Evolutionary conservation across 495 filamentous ascomycete genomes (phyloP).

Genomic region (Penicillium diatomitis): DNA sequence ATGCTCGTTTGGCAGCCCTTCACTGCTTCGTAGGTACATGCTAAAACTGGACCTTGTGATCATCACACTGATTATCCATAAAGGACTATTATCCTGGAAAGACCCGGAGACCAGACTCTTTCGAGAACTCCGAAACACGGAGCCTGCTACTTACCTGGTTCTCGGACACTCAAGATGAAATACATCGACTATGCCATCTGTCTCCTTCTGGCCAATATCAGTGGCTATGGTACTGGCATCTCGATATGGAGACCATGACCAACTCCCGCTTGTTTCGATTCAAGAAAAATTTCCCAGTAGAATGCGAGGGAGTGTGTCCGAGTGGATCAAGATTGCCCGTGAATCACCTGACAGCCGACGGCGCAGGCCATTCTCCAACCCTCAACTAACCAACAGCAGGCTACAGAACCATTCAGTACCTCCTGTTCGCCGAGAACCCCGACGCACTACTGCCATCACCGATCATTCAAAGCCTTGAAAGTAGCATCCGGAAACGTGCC

Average conservation of each 20-base stretch:
- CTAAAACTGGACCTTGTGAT: too few relatives aligned
- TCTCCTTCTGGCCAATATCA: conserved; percentile 22
- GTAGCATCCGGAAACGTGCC: conserved; percentile 30
- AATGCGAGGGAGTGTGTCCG: conserved; percentile 35
- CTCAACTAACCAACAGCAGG: conserved; percentile 32
- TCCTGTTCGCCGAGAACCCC: conserved; percentile 42
- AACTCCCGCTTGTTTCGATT: too few relatives aligned
- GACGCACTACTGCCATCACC: conserved; percentile 40
- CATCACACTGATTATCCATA: too few relatives aligned
- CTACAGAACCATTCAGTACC: conserved; percentile 32
- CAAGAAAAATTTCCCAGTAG: conserved; percentile 35
- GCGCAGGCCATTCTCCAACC: conserved; percentile 32
- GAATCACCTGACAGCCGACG: conserved; percentile 31
- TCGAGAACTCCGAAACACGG: too few relatives aligned
- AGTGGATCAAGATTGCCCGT: conserved; percentile 28
- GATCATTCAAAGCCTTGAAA: conserved; percentile 39
- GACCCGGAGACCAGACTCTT: too few relatives aligned
- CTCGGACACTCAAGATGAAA: conserved; percentile 12
- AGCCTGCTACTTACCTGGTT: too few relatives aligned
- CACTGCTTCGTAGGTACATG: too few relatives aligned
- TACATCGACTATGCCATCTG: conserved; percentile 31
- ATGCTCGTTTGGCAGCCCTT: too few relatives aligned
- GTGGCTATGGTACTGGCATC: conserved; percentile 36
- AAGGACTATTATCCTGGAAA: too few relatives aligned
- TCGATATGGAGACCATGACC: conserved; percentile 35